Evolutionary conservation across 768 basidiomycete species (phyloP), one percentile per base, ranked within the genome.

Genomic region (Sporobolomyces pararoseus): DNA sequence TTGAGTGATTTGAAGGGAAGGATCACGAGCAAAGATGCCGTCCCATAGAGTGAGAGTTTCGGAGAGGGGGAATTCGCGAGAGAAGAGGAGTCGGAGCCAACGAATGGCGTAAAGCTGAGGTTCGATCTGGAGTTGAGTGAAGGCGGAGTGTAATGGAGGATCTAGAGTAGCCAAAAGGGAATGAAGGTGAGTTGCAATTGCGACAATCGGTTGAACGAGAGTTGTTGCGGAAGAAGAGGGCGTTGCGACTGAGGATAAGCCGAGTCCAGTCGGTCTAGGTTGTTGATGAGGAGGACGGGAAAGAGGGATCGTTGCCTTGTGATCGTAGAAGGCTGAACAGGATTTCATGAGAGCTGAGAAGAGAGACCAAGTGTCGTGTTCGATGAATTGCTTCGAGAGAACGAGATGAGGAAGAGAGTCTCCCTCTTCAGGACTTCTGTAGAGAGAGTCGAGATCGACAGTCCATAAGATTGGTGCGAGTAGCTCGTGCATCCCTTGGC

Each of bases 401-500:
- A 73, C 55, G 73, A 70, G 62, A 71, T 78, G 35, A 59, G 78
- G 32, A 39, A 77, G 57, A 29, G 67, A 57, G 42, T 60, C 68
- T 25, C n/a, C 23, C 25, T 54, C 19, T 19, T 54, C 3, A 0
- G 59, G 29, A 17, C n/a, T 23, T 1, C 62, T n/a, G 14, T 63
- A 70, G 19, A 91, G 78, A 1, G 92, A 88, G 80, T 99, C 96
- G 74, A 84, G 87, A 78, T 95, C 88, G 65, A 89, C 82, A 3
- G 88, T 88, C 76, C 89, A 86, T 75, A 90, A 90, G 34, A 97
- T 79, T 0, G 91, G 88, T 5, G 94, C 96, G 27, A 97, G 84
- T 13, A 98, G 81, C 77, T 99, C 96, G 77, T 99, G 96, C 96
- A 99, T 98, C 62, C 96, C 95, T 83, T 99, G 96, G 35, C 96